Percentiles rank a stretch among this genome's conserved stretches.
Conservation (phyloP, 306 rosid species). For the Dicorynia guianensis region DNA sequence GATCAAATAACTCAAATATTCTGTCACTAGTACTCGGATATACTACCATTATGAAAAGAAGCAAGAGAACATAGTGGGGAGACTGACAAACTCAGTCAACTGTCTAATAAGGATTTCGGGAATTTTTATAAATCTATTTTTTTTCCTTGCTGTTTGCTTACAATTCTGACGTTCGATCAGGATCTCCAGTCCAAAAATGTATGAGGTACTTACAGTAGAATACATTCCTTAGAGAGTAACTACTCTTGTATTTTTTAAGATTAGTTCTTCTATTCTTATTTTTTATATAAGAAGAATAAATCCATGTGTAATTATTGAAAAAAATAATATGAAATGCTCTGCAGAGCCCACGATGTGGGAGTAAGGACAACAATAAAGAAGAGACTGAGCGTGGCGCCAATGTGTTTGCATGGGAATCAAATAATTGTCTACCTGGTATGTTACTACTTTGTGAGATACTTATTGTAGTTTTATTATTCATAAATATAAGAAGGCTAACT, state of each 20-base stretch:
- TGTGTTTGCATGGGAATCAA: slow-evolving; percentile 42
- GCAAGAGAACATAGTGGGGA: slow-evolving; percentile 11
- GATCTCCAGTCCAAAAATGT: background rate
- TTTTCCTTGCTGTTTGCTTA: background rate
- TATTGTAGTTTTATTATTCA: background rate
- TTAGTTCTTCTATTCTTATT: slow-evolving; percentile 5
- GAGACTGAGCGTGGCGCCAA: slow-evolving; percentile 39
- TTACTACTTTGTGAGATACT: slow-evolving; percentile 27
- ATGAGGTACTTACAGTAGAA: background rate
- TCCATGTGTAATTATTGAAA: slow-evolving; percentile 28
- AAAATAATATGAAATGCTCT: slow-evolving; percentile 32
- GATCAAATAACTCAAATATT: slow-evolving; percentile 23
- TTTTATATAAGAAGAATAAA: background rate
- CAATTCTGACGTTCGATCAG: background rate
- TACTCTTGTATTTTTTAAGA: background rate
- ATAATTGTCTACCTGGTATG: slow-evolving; percentile 50
- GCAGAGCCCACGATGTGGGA: slow-evolving; percentile 43
- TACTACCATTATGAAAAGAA: slow-evolving; percentile 28
- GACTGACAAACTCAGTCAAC: background rate
- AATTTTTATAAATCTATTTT: background rate
- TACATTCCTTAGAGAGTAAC: background rate
- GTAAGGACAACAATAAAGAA: slow-evolving; percentile 39
- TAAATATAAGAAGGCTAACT: background rate
- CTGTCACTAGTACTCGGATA: slow-evolving; percentile 24
- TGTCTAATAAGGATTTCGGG: background rate